Percentiles rank a stretch among this genome's conserved stretches.
Conservation (phyloP, 345 rosid genomes). For the Corchorus olitorius region DNA sequence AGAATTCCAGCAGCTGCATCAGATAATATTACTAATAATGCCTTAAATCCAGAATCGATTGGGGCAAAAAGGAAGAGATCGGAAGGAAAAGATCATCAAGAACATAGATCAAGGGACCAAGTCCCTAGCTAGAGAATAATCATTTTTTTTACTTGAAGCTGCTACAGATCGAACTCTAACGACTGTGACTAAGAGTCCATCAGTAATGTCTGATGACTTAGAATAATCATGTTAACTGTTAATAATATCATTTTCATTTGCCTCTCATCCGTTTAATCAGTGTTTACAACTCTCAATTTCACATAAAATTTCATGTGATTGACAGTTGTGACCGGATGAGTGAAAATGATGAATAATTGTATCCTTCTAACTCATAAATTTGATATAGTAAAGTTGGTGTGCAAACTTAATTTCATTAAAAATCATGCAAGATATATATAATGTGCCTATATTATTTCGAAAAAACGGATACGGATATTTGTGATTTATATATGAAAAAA, state of each 20-base stretch:
- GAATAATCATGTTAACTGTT: too few species aligned
- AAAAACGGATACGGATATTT: too few species aligned
- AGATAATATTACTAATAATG: not conserved
- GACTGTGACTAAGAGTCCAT: too few species aligned
- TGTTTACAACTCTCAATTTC: not conserved
- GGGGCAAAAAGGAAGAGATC: constrained; percentile 47
- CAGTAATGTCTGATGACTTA: too few species aligned
- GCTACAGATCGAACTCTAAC: too few species aligned
- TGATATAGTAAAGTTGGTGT: not conserved
- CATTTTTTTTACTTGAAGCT: too few species aligned
- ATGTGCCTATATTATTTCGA: not conserved
- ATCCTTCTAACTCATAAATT: too few species aligned
- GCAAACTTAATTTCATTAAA: not conserved
- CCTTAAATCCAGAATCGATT: not conserved
- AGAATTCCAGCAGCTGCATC: constrained; percentile 25
- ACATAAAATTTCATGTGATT: not conserved
- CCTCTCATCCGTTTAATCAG: not conserved
- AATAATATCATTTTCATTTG: not conserved
- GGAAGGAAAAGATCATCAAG: not conserved
- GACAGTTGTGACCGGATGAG: not conserved
- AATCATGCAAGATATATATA: not conserved
- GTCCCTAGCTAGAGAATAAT: too few species aligned
- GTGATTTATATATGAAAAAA: too few species aligned
- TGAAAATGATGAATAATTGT: not conserved
- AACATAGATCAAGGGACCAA: not conserved